Conservation (phyloP, 1,284 basidiomycete species). For the Melampsora americana region DNA sequence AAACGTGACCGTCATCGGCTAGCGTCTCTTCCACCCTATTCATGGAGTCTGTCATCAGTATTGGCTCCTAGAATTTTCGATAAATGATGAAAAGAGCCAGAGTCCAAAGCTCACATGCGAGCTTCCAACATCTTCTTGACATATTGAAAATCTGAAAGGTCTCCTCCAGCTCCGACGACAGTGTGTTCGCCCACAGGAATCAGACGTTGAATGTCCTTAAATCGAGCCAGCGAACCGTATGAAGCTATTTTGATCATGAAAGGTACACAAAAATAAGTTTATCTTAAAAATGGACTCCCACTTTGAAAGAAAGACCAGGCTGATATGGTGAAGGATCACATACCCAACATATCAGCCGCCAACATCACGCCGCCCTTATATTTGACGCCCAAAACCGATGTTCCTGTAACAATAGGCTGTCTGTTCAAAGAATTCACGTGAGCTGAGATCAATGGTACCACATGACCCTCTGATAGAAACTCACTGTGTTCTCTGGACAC, state of each 20-base stretch:
- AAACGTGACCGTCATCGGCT: constrained; percentile 73
- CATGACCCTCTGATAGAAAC: constrained; percentile 50
- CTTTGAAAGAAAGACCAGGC: neutral
- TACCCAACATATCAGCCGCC: constrained; percentile 96
- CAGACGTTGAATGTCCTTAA: constrained; percentile 89
- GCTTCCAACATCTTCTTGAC: constrained; percentile 74
- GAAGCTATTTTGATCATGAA: constrained; percentile 64
- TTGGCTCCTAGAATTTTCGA: neutral
- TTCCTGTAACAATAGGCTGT: constrained; percentile 94
- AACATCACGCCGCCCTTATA: constrained; percentile 98
- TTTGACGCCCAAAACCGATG: constrained; percentile 86
- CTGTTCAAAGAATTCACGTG: constrained; percentile 56
- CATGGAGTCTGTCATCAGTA: constrained; percentile 17
- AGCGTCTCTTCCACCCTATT: constrained; percentile 71
- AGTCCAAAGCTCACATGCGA: constrained; percentile 58
- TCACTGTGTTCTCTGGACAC: constrained; percentile 72
- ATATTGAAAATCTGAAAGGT: constrained; percentile 98
- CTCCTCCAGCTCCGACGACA: constrained; percentile 85
- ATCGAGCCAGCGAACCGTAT: constrained; percentile 93
- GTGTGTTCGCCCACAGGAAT: constrained; percentile 78
- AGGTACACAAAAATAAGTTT: neutral
- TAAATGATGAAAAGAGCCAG: neutral
- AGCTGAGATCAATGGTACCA: constrained; percentile 39
- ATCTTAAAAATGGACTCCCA: neutral
- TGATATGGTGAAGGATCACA: constrained; percentile 32